These are phyloP conservation scores for Rhizopogon rudus DNA, from an alignment of 768 basidiomycete genomes.

Conservation along the genomic window DNA sequence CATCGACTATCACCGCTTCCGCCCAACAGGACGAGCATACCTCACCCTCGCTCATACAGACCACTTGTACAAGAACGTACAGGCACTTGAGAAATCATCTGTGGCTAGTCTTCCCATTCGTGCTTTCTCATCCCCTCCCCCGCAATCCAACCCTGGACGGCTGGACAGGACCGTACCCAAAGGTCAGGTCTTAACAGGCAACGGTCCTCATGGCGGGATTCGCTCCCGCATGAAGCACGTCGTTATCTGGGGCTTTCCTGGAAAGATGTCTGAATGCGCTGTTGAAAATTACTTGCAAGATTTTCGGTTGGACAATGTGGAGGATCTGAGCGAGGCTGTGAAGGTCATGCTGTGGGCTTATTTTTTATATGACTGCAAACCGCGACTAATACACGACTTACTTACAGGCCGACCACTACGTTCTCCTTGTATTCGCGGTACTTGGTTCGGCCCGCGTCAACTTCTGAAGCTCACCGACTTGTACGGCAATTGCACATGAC, in stretches of 20 bases:
- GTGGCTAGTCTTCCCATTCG: constrained; percentile 41
- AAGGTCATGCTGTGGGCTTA: constrained; percentile 41
- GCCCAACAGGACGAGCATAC: constrained; percentile 53
- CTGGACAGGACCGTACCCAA: constrained; percentile 23
- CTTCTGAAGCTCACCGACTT: constrained; percentile 65
- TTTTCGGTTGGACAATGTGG: constrained; percentile 38
- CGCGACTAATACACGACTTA: background rate
- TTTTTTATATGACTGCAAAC: constrained; percentile 2
- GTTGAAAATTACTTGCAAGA: constrained; percentile 38
- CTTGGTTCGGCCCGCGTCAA: constrained; percentile 48
- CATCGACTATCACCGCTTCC: constrained; percentile 55
- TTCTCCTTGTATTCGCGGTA: constrained; percentile 49
- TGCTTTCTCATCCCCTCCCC: constrained; percentile 26
- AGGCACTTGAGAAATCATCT: constrained; percentile 36
- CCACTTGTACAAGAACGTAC: constrained; percentile 36
- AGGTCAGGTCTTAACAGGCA: constrained; percentile 3
- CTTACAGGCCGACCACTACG: constrained; percentile 27
- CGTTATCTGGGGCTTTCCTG: constrained; percentile 58
- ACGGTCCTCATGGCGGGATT: constrained; percentile 51
- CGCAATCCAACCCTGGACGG: constrained; percentile 20
- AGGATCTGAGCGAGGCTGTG: constrained; percentile 39
- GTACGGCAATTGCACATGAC: constrained; percentile 62
- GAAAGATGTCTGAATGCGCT: constrained; percentile 29
- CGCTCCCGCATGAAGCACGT: constrained; percentile 48
- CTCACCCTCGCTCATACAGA: constrained; percentile 49